Percentiles rank a stretch among this genome's conserved stretches.
Conservation (phyloP, 148 eudicot genomes). For the Silene latifolia region DNA sequence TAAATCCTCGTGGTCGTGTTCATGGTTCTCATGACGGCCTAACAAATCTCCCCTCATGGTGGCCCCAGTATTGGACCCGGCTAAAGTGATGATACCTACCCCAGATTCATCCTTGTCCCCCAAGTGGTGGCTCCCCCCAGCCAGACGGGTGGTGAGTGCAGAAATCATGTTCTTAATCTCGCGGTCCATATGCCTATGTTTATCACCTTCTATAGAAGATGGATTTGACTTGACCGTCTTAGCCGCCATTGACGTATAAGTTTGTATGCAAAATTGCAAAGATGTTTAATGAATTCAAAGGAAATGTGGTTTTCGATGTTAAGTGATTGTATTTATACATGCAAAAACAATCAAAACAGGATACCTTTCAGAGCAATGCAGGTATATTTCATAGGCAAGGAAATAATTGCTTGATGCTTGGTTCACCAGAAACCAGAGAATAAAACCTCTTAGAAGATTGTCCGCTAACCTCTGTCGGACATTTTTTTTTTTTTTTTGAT, state of each 20-base stretch:
- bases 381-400: conserved; percentile 25
- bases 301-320: background rate
- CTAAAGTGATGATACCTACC: conserved; percentile 51
- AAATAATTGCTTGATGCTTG: conserved; percentile 41
- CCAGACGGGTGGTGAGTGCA: conserved; percentile 44
- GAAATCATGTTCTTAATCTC: conserved; percentile 59
- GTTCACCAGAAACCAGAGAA: conserved; percentile 18
- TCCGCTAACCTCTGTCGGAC: background rate
- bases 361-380: conserved; percentile 40
- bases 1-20: background rate
- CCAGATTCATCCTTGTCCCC: conserved; percentile 43
- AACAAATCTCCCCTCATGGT: conserved; percentile 52
- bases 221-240: conserved; percentile 24
- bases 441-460: conserved; percentile 8
- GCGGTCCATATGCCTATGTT: conserved; percentile 37
- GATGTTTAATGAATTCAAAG: background rate
- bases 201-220: conserved; percentile 23
- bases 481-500: too few species aligned
- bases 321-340: background rate
- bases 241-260: conserved; percentile 14
- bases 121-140: conserved; percentile 28
- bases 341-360: background rate
- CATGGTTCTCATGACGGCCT: conserved; percentile 22
- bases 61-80: conserved; percentile 80
- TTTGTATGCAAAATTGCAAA: background rate